Conservation (phyloP, 768 basidiomycete genomes). For the Russula sp. region DNA sequence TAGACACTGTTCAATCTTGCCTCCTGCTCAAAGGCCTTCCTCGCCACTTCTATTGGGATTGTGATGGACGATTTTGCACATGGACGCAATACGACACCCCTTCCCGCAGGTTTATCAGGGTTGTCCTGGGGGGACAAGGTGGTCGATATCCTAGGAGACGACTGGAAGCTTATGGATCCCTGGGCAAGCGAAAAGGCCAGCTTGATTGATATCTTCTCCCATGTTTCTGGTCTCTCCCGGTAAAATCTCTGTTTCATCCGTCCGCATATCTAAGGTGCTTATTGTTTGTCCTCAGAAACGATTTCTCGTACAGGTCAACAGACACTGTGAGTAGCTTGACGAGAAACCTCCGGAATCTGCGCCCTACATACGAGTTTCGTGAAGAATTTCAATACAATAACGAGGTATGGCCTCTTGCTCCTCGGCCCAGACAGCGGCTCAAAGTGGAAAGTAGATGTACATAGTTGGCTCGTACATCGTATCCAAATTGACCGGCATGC, state of each 20-base stretch:
- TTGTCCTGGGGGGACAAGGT: constrained; percentile 42
- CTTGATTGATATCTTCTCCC: constrained; percentile 42
- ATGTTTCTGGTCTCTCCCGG: constrained; percentile 43
- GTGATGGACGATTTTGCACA: constrained; percentile 43
- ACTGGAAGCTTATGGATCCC: constrained; percentile 44
- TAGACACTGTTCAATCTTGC: constrained; percentile 43
- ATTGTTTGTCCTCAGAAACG: constrained; percentile 13
- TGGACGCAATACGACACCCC: constrained; percentile 38
- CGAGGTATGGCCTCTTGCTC: constrained; percentile 31
- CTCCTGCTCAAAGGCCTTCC: constrained; percentile 44
- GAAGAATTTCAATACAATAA: constrained; percentile 44
- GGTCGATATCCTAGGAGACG: constrained; percentile 37
- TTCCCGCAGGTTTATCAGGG: constrained; percentile 36
- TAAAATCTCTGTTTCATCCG: constrained; percentile 17
- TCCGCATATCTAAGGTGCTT: neutral
- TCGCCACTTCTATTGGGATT: constrained; percentile 41
- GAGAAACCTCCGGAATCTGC: constrained; percentile 35
- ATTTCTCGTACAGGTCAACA: constrained; percentile 9
- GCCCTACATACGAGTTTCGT: constrained; percentile 40
- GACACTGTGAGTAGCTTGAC: constrained; percentile 9
- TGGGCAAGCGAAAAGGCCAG: constrained; percentile 42
- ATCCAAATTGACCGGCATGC: constrained; percentile 34
- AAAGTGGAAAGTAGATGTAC: constrained; percentile 39
- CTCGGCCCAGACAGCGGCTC: neutral
- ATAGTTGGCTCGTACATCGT: constrained; percentile 39